Evolutionary conservation across 495 filamentous ascomycete genomes (phyloP).

Genomic region (Penicillium longicatenatum): DNA sequence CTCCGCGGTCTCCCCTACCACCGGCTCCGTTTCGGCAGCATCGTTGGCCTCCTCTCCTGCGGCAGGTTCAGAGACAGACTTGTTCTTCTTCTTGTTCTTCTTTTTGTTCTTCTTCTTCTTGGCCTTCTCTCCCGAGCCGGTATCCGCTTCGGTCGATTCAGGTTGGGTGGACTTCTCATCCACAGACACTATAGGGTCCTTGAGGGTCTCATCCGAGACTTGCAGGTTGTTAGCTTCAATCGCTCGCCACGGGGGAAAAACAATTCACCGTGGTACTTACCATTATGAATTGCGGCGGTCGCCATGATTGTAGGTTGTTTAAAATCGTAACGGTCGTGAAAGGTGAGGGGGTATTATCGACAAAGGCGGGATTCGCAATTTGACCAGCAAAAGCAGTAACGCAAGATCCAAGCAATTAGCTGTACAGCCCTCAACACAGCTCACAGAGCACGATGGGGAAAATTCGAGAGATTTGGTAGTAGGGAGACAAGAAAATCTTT

Average conservation of each 20-base stretch:
- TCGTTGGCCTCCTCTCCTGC: conserved; percentile 9
- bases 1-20: background rate
- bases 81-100: conserved; percentile 20
- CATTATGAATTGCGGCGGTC: conserved; percentile 27
- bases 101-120: conserved; percentile 25
- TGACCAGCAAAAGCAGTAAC: conserved; percentile 29
- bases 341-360: conserved; percentile 13
- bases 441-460: conserved; percentile 19
- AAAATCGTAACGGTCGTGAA: conserved; percentile 29
- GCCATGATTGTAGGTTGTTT: conserved; percentile 23
- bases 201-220: conserved; percentile 29
- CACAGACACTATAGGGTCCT: conserved; percentile 19
- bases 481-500: conserved; percentile 8
- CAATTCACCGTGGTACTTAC: conserved; percentile 5
- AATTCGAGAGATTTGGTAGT: conserved; percentile 1
- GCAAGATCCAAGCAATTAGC: conserved; percentile 21
- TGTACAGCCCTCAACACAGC: conserved; percentile 20
- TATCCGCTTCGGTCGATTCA: conserved; percentile 3
- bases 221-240: background rate
- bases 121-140: conserved; percentile 19
- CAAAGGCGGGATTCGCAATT: conserved; percentile 25
- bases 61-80: conserved; percentile 6
- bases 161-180: conserved; percentile 16
- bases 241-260: background rate
- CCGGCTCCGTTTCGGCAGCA: background rate